A percentile compares a stretch with the other conserved stretches of the same genome.
phyloP scores from a whole-genome alignment of 1,284 basidiomycete species.

The Cryptococcus sp. region DNA sequence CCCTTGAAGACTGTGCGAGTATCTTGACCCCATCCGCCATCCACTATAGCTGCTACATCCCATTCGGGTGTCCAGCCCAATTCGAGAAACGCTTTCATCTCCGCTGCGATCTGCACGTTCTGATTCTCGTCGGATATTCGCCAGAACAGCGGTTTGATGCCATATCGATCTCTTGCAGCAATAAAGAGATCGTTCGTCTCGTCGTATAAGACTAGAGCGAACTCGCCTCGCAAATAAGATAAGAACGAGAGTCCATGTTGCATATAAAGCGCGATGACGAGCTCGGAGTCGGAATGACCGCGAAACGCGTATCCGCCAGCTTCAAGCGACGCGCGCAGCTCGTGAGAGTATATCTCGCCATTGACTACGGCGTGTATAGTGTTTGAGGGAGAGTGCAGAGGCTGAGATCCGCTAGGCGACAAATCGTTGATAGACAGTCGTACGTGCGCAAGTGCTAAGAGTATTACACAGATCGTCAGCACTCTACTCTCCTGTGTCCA shows the following conservation, averaged over 20 bases:
- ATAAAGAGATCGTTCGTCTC: slow-evolving; percentile 42
- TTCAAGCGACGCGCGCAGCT: slow-evolving; percentile 34
- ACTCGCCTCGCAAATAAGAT: slow-evolving; percentile 53
- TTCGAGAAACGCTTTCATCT: slow-evolving; percentile 54
- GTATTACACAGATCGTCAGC: neutral
- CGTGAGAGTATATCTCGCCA: slow-evolving; percentile 55
- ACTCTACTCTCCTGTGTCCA: too few species aligned
- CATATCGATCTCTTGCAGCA: slow-evolving; percentile 53
- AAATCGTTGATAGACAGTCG: slow-evolving; percentile 39
- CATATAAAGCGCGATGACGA: slow-evolving; percentile 52
- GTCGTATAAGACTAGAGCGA: slow-evolving; percentile 52
- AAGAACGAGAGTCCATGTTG: slow-evolving; percentile 52
- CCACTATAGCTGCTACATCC: slow-evolving; percentile 32
- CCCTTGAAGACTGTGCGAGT: slow-evolving; percentile 48
- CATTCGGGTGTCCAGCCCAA: slow-evolving; percentile 39
- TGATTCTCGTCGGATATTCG: slow-evolving; percentile 36
- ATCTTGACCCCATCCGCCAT: slow-evolving; percentile 37
- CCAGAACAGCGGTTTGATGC: slow-evolving; percentile 55
- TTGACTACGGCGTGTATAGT: slow-evolving; percentile 54
- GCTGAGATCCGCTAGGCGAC: slow-evolving; percentile 48
- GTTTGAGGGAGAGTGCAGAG: slow-evolving; percentile 49
- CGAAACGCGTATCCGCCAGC: slow-evolving; percentile 48
- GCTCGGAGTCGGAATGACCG: slow-evolving; percentile 54
- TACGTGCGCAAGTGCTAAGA: slow-evolving; percentile 27
- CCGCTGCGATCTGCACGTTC: slow-evolving; percentile 48